Evolutionary conservation across 73 alveolate genomes (phyloP).

Genomic region (Paramecium pentaurelia): DNA sequence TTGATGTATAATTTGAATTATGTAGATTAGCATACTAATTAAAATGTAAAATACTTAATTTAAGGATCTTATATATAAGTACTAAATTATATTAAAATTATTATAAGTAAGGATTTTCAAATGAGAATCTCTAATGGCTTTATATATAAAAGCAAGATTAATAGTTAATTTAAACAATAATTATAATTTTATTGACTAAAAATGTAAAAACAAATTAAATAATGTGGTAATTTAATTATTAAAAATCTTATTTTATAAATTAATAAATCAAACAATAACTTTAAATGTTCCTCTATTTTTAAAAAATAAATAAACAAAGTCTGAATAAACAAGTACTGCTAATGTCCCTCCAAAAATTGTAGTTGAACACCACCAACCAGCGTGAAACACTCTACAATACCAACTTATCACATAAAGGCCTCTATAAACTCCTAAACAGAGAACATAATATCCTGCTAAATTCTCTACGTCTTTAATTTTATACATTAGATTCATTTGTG

Average conservation of each 20-base stretch:
- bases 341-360: neutral
- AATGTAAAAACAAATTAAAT: no score
- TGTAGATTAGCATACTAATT: neutral
- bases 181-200: no score
- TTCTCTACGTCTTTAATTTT: neutral
- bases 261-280: neutral
- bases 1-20: slow-evolving; percentile 16
- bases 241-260: no score
- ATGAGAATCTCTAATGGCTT: neutral
- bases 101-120: neutral
- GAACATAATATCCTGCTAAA: neutral
- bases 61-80: neutral
- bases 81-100: neutral
- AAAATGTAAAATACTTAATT: neutral
- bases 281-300: neutral
- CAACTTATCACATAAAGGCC: neutral
- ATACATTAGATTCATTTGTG: neutral
- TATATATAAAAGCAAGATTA: neutral
- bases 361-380: slow-evolving; percentile 33
- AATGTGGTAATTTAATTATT: neutral
- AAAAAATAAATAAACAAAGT: neutral
- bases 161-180: no score
- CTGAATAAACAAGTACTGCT: neutral
- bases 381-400: slow-evolving; percentile 17
- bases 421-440: neutral